Evolutionary conservation across 768 basidiomycete genomes (phyloP).

Genomic region (Dentipellis sp.): DNA sequence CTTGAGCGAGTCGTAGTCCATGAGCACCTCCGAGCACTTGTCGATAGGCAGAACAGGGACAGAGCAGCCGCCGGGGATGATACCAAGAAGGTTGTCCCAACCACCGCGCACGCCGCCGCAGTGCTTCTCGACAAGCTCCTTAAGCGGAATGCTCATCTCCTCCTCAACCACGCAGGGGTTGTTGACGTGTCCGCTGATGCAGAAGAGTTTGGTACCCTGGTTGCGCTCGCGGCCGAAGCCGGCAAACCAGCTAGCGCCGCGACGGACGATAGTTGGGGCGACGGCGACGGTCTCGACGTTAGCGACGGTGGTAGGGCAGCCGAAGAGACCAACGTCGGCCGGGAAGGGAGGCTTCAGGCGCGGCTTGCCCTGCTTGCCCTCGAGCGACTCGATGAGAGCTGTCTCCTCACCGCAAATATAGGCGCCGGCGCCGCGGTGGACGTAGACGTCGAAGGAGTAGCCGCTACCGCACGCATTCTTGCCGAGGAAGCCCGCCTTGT

Average conservation of each 20-base stretch:
- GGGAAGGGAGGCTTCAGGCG: conserved; percentile 98
- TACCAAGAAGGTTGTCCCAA: conserved; percentile 96
- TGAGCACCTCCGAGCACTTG: conserved; percentile 81
- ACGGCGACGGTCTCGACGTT: conserved; percentile 99
- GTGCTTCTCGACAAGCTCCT: conserved; percentile 93
- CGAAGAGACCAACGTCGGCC: conserved; percentile 95
- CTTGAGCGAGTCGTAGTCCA: conserved; percentile 98
- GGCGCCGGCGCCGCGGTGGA: conserved; percentile 97
- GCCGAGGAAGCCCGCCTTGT: conserved; percentile 80
- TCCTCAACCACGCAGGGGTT: conserved; percentile 98
- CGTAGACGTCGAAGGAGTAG: conserved; percentile 93
- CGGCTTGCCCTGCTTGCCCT: conserved; percentile 98
- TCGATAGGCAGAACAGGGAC: conserved; percentile 87
- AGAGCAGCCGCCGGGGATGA: conserved; percentile 90
- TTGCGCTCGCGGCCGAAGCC: conserved; percentile 88
- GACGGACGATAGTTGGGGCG: conserved; percentile 90
- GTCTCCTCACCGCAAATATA: conserved; percentile 99
- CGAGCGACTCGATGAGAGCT: conserved; percentile 91
- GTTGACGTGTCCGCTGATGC: conserved; percentile 95
- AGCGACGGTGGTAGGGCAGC: conserved; percentile 94
- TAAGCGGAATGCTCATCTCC: conserved; percentile 96
- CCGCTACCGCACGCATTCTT: conserved; percentile 88
- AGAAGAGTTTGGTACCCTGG: conserved; percentile 94
- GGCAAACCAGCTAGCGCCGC: conserved; percentile 87
- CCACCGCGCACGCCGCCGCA: conserved; percentile 92